phyloP scores from a whole-genome alignment of 495 filamentous ascomycete species.

The Trichoderma asperelloides region DNA sequence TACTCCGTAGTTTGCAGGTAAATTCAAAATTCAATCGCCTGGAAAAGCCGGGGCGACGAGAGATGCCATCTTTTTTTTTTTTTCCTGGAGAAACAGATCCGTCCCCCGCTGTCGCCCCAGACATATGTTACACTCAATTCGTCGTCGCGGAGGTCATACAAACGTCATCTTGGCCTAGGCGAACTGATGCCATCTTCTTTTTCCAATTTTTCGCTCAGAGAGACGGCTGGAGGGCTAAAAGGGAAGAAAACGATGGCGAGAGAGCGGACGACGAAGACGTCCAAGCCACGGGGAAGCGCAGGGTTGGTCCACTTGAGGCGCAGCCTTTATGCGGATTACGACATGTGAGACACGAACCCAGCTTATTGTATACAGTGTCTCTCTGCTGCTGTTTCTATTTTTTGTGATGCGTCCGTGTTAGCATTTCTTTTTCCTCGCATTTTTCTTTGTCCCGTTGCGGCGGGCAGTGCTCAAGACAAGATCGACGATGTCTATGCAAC shows the following conservation, averaged over 20 bases:
- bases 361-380: constrained; percentile 7
- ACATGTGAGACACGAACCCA: not conserved
- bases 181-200: not conserved
- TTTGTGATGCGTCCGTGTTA: too few relatives aligned
- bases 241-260: not conserved
- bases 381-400: not conserved
- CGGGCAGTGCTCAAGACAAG: not conserved
- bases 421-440: not conserved
- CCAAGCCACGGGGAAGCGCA: constrained; percentile 6
- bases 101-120: not conserved
- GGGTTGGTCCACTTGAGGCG: constrained; percentile 3
- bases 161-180: not conserved
- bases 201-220: not conserved
- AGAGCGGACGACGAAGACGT: not conserved
- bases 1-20: not conserved
- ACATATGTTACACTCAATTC: not conserved
- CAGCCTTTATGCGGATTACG: constrained; percentile 4
- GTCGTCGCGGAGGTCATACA: not conserved
- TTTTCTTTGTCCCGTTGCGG: not conserved
- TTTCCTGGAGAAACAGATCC: not conserved
- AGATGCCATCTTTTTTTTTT: not conserved
- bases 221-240: not conserved
- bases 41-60: not conserved
- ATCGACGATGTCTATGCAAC: not conserved
- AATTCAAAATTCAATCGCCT: not conserved